phyloP scores from a whole-genome alignment of 495 filamentous ascomycete genomes.

The Mycothermus thermophilus region DNA sequence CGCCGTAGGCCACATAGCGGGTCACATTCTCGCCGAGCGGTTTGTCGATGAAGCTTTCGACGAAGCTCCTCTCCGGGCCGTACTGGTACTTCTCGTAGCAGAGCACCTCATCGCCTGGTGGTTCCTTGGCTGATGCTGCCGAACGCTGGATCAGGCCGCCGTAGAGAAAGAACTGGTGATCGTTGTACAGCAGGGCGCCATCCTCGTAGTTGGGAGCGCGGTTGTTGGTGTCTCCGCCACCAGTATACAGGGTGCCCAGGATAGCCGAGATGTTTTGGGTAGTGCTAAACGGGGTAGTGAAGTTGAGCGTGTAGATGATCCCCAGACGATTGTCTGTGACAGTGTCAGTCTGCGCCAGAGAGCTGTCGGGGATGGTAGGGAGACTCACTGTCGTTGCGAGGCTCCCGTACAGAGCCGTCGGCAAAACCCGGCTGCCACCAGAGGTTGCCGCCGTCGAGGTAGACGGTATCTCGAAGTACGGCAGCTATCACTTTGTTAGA shows the following conservation, averaged over 20 bases:
- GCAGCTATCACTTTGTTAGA: constrained; percentile 34
- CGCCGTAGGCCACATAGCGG: constrained; percentile 51
- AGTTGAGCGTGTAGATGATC: constrained; percentile 41
- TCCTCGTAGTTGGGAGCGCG: constrained; percentile 45
- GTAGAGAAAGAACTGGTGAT: constrained; percentile 44
- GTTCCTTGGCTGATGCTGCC: constrained; percentile 12
- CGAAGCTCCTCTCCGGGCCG: constrained; percentile 22
- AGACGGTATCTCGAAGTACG: constrained; percentile 51
- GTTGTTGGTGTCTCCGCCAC: constrained; percentile 35
- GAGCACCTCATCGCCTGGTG: constrained; percentile 24
- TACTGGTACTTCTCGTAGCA: constrained; percentile 41
- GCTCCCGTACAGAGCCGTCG: constrained; percentile 17
- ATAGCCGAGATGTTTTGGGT: constrained; percentile 38
- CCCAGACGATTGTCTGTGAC: constrained; percentile 31
- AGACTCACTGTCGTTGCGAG: constrained; percentile 24
- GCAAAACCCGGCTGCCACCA: constrained; percentile 33
- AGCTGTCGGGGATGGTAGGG: neutral
- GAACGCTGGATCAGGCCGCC: constrained; percentile 28
- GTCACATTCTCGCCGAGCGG: constrained; percentile 36
- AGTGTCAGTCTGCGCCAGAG: neutral
- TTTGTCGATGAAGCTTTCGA: constrained; percentile 26
- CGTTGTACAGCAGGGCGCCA: constrained; percentile 53
- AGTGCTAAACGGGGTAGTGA: constrained; percentile 44
- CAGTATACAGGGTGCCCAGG: constrained; percentile 27
- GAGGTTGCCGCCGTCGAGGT: constrained; percentile 50